Evolutionary conservation across 306 rosid species (phyloP).

Genomic region (Oemleria cerasiformis): DNA sequence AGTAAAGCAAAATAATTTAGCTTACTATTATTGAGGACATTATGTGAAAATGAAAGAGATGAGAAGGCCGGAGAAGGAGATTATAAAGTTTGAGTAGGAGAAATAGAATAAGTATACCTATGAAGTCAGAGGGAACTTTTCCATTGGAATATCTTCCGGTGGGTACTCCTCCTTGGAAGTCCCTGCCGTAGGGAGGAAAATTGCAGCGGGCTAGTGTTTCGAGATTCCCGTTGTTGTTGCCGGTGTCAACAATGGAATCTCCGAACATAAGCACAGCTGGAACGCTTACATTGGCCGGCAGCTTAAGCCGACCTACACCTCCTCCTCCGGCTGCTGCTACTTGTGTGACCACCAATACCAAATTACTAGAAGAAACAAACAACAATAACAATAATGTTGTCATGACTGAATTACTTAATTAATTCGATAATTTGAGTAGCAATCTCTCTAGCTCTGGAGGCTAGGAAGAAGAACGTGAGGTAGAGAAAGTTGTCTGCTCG

Average conservation of each 20-base stretch:
- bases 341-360: not conserved
- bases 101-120: constrained; percentile 32
- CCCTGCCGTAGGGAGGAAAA: constrained; percentile 65
- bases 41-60: not conserved
- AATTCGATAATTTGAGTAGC: not conserved
- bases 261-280: constrained; percentile 67
- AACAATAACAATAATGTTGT: not conserved
- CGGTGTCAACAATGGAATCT: constrained; percentile 73
- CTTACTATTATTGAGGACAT: too few species aligned
- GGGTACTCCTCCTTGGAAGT: constrained; percentile 50
- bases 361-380: not conserved
- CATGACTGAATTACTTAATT: too few species aligned
- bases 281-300: constrained; percentile 16
- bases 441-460: not conserved
- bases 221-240: constrained; percentile 54
- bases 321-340: not conserved
- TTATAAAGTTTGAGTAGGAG: too few species aligned
- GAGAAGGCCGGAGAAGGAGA: too few species aligned
- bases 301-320: not conserved
- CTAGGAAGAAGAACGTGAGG: too few species aligned
- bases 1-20: too few species aligned
- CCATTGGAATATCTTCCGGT: constrained; percentile 76
- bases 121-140: constrained; percentile 55
- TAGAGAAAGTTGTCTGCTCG: too few species aligned
- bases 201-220: constrained; percentile 43